Evolutionary conservation across 2,329 filamentous ascomycete genomes (phyloP).

Genomic region (Ophiosphaerella korrae): DNA sequence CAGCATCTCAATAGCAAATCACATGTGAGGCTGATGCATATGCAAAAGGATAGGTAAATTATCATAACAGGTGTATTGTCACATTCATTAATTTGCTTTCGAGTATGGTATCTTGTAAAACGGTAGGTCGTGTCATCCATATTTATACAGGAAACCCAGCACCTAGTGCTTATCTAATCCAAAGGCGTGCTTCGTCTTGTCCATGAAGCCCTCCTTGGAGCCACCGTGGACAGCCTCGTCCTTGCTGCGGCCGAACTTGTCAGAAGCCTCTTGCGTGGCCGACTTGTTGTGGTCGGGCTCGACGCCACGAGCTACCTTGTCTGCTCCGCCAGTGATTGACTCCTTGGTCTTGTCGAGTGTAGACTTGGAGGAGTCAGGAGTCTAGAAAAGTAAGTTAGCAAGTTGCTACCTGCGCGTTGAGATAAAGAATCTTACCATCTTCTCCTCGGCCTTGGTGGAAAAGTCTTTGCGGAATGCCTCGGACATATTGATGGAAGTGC

Average conservation of each 20-base stretch:
- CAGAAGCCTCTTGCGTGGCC: constrained; percentile 54
- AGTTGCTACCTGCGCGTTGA: background rate
- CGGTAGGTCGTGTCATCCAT: background rate
- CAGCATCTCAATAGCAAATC: no score
- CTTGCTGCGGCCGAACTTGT: constrained; percentile 48
- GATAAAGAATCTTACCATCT: constrained; percentile 24
- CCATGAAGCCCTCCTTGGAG: constrained; percentile 47
- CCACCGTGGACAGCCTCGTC: constrained; percentile 46
- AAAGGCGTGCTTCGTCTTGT: constrained; percentile 56
- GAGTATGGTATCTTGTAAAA: constrained; percentile 29
- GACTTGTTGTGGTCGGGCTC: constrained; percentile 60
- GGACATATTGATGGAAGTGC: constrained; percentile 56
- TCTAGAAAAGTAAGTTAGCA: constrained; percentile 40
- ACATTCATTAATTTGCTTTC: constrained; percentile 13
- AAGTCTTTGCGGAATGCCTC: constrained; percentile 67
- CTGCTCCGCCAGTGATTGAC: constrained; percentile 59
- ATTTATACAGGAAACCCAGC: constrained; percentile 4
- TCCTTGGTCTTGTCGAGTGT: constrained; percentile 65
- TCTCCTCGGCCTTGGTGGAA: constrained; percentile 61
- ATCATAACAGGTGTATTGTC: background rate
- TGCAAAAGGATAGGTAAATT: no score
- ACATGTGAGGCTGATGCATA: no score
- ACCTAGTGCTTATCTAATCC: constrained; percentile 51
- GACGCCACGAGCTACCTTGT: constrained; percentile 55
- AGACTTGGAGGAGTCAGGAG: constrained; percentile 66